Evolutionary conservation across 371 early-diverging fungal genomes (phyloP).

Genomic region (Mucor velutinosus): DNA sequence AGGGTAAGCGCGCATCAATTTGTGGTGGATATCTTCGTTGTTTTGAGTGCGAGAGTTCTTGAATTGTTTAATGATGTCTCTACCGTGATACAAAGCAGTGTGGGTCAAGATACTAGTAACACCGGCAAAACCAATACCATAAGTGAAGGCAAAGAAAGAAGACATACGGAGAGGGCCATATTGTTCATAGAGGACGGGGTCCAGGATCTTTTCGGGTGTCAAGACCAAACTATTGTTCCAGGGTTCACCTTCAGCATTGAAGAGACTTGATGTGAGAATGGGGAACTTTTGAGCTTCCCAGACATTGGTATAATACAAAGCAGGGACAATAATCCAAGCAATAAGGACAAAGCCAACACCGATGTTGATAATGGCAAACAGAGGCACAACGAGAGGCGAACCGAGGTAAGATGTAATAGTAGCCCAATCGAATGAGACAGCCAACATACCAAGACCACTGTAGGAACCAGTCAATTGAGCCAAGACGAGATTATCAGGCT

Average conservation of each 20-base stretch:
- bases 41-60: slow-evolving; percentile 54
- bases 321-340: slow-evolving; percentile 77
- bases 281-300: slow-evolving; percentile 72
- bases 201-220: slow-evolving; percentile 57
- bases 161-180: slow-evolving; percentile 75
- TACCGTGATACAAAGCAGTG: slow-evolving; percentile 63
- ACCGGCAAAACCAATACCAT: slow-evolving; percentile 69
- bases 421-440: slow-evolving; percentile 80
- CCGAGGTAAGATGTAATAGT: slow-evolving; percentile 64
- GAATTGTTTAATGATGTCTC: slow-evolving; percentile 62
- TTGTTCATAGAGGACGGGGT: slow-evolving; percentile 63
- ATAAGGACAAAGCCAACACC: slow-evolving; percentile 69
- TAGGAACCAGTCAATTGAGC: slow-evolving; percentile 67
- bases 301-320: slow-evolving; percentile 68
- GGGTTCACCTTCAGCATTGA: slow-evolving; percentile 49
- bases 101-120: slow-evolving; percentile 68
- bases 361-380: slow-evolving; percentile 72
- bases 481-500: slow-evolving; percentile 56
- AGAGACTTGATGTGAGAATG: slow-evolving; percentile 48
- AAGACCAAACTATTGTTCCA: slow-evolving; percentile 61
- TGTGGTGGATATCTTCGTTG: slow-evolving; percentile 66
- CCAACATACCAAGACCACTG: slow-evolving; percentile 70
- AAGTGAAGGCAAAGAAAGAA: slow-evolving; percentile 59
- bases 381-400: slow-evolving; percentile 73
- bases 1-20: slow-evolving; percentile 74